A percentile compares a stretch with the other conserved stretches of the same genome.
These are phyloP conservation scores for Suillus plorans DNA, from an alignment of 768 basidiomycete species.

Conservation along the genomic window DNA sequence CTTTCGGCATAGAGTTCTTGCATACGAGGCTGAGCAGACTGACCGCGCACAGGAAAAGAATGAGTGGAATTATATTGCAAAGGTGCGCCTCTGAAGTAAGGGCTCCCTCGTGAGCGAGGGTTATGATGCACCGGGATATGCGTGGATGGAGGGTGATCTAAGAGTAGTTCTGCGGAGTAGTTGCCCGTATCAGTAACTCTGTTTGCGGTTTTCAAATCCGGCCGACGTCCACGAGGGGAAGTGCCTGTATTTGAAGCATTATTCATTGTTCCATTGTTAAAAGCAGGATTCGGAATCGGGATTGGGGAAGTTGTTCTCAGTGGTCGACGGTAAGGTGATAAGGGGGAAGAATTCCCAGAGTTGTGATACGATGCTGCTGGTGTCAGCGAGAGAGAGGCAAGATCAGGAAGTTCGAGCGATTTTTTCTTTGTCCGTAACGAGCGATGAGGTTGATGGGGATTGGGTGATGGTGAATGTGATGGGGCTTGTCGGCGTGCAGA, in stretches of 20 bases:
- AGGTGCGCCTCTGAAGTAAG: conserved; percentile 35
- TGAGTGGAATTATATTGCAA: conserved; percentile 44
- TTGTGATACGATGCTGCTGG: conserved; percentile 37
- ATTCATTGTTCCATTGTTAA: conserved; percentile 37
- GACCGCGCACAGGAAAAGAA: conserved; percentile 37
- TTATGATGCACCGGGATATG: conserved; percentile 40
- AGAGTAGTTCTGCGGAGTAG: conserved; percentile 38
- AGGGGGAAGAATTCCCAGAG: conserved; percentile 41
- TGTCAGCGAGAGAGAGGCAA: conserved; percentile 51
- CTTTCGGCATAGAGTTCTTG: conserved; percentile 46
- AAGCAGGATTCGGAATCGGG: conserved; percentile 44
- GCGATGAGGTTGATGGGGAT: conserved; percentile 47
- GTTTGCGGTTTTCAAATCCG: conserved; percentile 28
- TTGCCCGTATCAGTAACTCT: conserved; percentile 29
- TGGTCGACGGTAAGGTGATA: conserved; percentile 40
- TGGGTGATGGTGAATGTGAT: conserved; percentile 40
- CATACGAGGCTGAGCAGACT: conserved; percentile 38
- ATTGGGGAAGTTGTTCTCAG: conserved; percentile 47
- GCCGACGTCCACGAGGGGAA: conserved; percentile 34
- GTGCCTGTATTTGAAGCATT: conserved; percentile 35
- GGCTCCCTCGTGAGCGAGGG: conserved; percentile 31
- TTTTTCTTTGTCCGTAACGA: conserved; percentile 69
- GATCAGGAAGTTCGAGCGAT: conserved; percentile 76
- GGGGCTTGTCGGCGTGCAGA: conserved; percentile 15
- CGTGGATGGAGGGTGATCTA: conserved; percentile 44